phyloP scores from a whole-genome alignment of 2,329 filamentous ascomycete genomes.

The Clonostachys chloroleuca region DNA sequence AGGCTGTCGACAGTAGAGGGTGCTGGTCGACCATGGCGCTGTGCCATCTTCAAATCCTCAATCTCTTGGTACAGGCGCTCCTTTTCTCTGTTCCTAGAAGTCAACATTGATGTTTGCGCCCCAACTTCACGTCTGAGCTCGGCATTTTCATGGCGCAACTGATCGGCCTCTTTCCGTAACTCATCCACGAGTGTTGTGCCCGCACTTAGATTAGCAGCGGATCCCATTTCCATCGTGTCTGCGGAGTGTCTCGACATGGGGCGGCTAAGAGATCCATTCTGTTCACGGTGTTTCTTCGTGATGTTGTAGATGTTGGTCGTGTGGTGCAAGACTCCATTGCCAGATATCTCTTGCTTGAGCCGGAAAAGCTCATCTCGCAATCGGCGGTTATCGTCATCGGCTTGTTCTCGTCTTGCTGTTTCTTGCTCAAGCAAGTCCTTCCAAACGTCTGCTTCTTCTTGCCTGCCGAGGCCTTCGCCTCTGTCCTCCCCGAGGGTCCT shows the following conservation, averaged over 20 bases:
- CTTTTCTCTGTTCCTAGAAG: slow-evolving; percentile 91
- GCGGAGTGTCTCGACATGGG: slow-evolving; percentile 45
- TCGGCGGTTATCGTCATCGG: slow-evolving; percentile 81
- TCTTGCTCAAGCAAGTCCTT: slow-evolving; percentile 93
- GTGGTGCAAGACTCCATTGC: slow-evolving; percentile 35
- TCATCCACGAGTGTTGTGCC: slow-evolving; percentile 74
- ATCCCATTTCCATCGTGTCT: slow-evolving; percentile 36
- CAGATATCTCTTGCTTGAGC: slow-evolving; percentile 54
- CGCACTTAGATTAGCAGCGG: slow-evolving; percentile 48
- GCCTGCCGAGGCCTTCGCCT: slow-evolving; percentile 43
- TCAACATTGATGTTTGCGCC: slow-evolving; percentile 96
- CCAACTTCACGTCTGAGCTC: slow-evolving; percentile 89
- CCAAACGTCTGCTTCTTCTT: slow-evolving; percentile 78
- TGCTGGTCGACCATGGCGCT: slow-evolving; percentile 63
- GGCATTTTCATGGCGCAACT: slow-evolving; percentile 86
- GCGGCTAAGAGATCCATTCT: slow-evolving; percentile 40
- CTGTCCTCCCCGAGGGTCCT: slow-evolving; percentile 44
- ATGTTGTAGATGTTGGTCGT: slow-evolving; percentile 66
- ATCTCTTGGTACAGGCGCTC: slow-evolving; percentile 95
- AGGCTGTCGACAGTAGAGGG: slow-evolving; percentile 79
- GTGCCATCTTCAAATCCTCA: slow-evolving; percentile 87
- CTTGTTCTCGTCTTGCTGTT: slow-evolving; percentile 80
- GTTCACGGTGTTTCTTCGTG: slow-evolving; percentile 46
- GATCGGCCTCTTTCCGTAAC: slow-evolving; percentile 61
- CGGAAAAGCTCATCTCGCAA: slow-evolving; percentile 82